Conservation (phyloP, 2,329 filamentous ascomycete genomes). For the Aspergillus fumigatiaffinis region DNA sequence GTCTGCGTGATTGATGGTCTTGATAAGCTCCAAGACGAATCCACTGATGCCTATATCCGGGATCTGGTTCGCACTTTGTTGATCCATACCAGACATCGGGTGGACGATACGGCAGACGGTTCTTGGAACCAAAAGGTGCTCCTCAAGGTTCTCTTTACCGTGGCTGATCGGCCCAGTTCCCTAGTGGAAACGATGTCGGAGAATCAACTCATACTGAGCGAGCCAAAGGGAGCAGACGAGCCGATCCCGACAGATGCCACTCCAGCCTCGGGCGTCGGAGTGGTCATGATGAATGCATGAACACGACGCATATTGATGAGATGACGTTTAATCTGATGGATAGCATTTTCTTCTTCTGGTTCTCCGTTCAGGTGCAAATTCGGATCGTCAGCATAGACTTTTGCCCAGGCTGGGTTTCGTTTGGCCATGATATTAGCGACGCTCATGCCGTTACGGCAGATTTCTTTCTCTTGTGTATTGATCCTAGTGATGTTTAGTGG, state of each 20-base stretch:
- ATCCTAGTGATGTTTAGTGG: background rate
- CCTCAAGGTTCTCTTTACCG: constrained; percentile 36
- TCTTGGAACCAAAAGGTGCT: constrained; percentile 23
- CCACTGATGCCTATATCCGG: constrained; percentile 31
- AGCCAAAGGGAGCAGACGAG: constrained; percentile 21
- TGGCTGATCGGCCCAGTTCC: constrained; percentile 26
- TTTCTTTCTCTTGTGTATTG: constrained; percentile 1
- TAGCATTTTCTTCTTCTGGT: background rate
- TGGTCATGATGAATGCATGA: constrained; percentile 34
- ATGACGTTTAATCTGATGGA: background rate
- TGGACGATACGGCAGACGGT: constrained; percentile 11
- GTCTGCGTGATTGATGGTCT: constrained; percentile 36
- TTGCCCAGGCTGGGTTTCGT: constrained; percentile 12
- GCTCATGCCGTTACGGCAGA: background rate
- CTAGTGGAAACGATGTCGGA: constrained; percentile 32
- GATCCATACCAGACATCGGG: constrained; percentile 28
- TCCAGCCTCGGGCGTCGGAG: constrained; percentile 25
- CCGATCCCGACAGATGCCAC: constrained; percentile 18
- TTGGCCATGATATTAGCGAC: constrained; percentile 14
- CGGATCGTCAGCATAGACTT: constrained; percentile 13
- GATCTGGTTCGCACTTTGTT: constrained; percentile 31
- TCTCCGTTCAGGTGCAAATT: constrained; percentile 13
- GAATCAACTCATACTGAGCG: constrained; percentile 26
- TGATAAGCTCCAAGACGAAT: constrained; percentile 29
- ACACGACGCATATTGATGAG: background rate